phyloP scores from a whole-genome alignment of 2,329 filamentous ascomycete genomes.

The Podosphaera leucotricha region DNA sequence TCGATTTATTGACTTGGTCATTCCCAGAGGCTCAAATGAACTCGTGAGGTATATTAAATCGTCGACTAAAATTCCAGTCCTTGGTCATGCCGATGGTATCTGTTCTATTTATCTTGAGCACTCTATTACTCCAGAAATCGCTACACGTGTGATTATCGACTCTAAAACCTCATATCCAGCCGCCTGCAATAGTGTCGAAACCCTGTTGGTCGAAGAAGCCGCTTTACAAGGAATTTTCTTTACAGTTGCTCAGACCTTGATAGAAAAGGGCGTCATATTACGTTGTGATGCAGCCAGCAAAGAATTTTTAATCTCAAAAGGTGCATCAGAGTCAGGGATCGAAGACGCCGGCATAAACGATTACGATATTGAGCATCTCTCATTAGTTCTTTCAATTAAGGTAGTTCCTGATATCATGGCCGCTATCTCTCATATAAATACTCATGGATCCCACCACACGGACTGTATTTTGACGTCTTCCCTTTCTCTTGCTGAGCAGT shows the following conservation, averaged over 20 bases:
- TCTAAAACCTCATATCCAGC: conserved; percentile 88
- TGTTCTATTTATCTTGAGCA: conserved; percentile 69
- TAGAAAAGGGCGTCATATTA: conserved; percentile 55
- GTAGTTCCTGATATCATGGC: conserved; percentile 43
- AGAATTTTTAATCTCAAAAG: conserved; percentile 28
- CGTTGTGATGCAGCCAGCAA: conserved; percentile 55
- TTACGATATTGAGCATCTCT: conserved; percentile 74
- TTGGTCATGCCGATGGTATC: conserved; percentile 86
- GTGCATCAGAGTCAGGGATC: conserved; percentile 26
- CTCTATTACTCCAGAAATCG: conserved; percentile 50
- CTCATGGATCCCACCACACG: conserved; percentile 80
- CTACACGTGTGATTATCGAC: conserved; percentile 58
- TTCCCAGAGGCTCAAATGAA: conserved; percentile 37
- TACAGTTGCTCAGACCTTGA: conserved; percentile 45
- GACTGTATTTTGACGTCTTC: conserved; percentile 67
- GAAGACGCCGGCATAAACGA: conserved; percentile 45
- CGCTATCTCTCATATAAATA: conserved; percentile 75
- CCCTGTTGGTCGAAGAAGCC: conserved; percentile 58
- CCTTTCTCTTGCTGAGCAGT: conserved; percentile 44
- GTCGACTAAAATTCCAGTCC: conserved; percentile 78
- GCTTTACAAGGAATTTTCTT: conserved; percentile 47
- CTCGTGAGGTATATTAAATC: conserved; percentile 51
- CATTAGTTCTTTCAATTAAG: conserved; percentile 65
- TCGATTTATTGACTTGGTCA: conserved; percentile 77
- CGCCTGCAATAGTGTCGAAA: conserved; percentile 88